Base-by-base conservation (phyloP, 2,329 filamentous ascomycete genomes). In the Helotiales sp. region DNA sequence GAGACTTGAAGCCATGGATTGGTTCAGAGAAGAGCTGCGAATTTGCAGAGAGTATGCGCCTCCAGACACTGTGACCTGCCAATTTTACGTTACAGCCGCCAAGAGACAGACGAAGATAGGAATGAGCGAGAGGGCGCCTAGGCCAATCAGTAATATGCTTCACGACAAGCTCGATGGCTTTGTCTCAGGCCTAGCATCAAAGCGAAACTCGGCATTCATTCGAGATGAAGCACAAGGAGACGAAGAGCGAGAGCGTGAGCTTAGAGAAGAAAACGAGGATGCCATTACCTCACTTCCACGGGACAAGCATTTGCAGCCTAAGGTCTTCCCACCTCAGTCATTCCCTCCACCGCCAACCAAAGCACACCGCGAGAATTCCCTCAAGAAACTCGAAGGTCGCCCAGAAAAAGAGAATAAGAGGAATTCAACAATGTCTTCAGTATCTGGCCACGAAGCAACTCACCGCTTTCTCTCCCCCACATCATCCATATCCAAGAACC, bases 11-110 rank as follows among this genome's bases (percentile, higher is more conserved):
- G 91, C 91, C 1, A 91, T 98, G 86, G 91, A 97, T 71, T 98
- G 93, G 93, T 98, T 97, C 80, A 90, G 91, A 64, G 93, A 97
- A 74, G 93, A 97, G 73, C 80, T 97, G 58, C 85, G 92, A 48
- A 96, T 97, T 67, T 96, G 93, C 75, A 85, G 91, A 67, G 91
- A 97, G 73, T 88, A 86, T 50, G 93, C 93, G 9, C 93, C 93
- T 1, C 89, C 90, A 0, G 91, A 95, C 70, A 89, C 90, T 29
- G 90, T 97, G 8, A 90, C 90, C 24, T 97, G 93, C 77, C 93
- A 96, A 72, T 97, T 97, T 78, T 97, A 91, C 74, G 90, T 97
- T 64, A 98, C 93, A 0, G 85, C 88, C 1, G 83, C 91, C 7
- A 88, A 89, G 65, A 63, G 70, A 59, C 67, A 70, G 31, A 59